Evolutionary conservation across 805 yeast genomes (phyloP).

Genomic region (Blastobotrys parvus): DNA sequence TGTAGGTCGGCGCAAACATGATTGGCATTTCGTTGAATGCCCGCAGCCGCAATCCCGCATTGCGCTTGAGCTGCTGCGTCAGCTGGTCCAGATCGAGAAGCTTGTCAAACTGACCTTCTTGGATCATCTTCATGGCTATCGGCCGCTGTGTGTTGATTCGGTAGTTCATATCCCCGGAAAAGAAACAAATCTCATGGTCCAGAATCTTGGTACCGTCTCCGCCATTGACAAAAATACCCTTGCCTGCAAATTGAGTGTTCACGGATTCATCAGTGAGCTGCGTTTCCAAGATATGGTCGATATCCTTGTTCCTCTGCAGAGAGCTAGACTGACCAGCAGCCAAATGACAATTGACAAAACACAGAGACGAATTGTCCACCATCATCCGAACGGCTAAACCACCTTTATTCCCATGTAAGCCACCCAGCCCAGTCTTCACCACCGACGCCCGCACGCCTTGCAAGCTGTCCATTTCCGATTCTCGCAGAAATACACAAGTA

Average conservation of each 20-base stretch:
- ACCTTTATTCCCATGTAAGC: constrained; percentile 71
- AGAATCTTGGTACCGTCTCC: constrained; percentile 44
- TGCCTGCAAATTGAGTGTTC: constrained; percentile 11
- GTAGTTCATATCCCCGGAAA: constrained; percentile 93
- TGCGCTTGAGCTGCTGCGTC: constrained; percentile 68
- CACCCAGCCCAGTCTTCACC: constrained; percentile 91
- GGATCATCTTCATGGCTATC: constrained; percentile 51
- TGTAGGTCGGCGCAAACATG: constrained; percentile 83
- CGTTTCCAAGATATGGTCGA: constrained; percentile 55
- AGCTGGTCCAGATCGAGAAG: constrained; percentile 73
- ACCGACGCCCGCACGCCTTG: constrained; percentile 59
- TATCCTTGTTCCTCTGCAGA: constrained; percentile 80
- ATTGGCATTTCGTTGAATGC: constrained; percentile 76
- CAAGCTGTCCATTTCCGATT: constrained; percentile 42
- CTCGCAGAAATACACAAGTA: constrained; percentile 57
- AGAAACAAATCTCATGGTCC: constrained; percentile 76
- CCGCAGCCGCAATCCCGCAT: constrained; percentile 51
- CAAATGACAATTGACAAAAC: constrained; percentile 78
- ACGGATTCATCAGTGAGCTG: constrained; percentile 19
- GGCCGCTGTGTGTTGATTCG: constrained; percentile 68
- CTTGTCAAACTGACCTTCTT: constrained; percentile 37
- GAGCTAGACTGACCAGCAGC: constrained; percentile 86
- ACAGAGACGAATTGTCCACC: constrained; percentile 58
- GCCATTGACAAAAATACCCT: constrained; percentile 26
- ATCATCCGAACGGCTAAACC: constrained; percentile 65